Conservation (phyloP, 2,329 filamentous ascomycete genomes). For the Aspergillus ustus region DNA sequence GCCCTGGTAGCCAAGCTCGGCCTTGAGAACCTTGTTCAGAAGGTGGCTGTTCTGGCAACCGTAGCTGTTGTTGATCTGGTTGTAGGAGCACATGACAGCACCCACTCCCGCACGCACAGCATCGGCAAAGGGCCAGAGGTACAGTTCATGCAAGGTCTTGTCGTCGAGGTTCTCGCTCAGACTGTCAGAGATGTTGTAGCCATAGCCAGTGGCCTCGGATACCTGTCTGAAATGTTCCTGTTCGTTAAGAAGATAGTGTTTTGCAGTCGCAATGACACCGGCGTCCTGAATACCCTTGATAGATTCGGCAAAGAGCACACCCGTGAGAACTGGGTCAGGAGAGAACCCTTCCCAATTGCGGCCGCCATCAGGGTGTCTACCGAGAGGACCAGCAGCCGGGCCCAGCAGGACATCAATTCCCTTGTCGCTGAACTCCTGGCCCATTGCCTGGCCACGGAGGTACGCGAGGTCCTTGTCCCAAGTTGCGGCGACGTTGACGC, state of each 20-base stretch:
- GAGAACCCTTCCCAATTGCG: constrained; percentile 71
- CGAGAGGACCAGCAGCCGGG: constrained; percentile 75
- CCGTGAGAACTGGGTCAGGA: constrained; percentile 76
- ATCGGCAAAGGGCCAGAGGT: constrained; percentile 72
- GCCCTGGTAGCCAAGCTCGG: constrained; percentile 76
- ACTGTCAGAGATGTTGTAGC: constrained; percentile 66
- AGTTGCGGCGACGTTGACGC: constrained; percentile 79
- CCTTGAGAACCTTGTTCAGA: constrained; percentile 68
- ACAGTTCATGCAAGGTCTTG: constrained; percentile 66
- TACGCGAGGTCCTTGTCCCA: constrained; percentile 76
- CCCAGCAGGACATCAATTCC: constrained; percentile 76
- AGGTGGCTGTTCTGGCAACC: constrained; percentile 67
- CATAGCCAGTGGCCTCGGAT: constrained; percentile 61
- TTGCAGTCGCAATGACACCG: constrained; percentile 81
- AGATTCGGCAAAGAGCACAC: constrained; percentile 71
- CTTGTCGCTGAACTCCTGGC: constrained; percentile 73
- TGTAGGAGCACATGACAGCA: constrained; percentile 74
- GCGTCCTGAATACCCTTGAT: constrained; percentile 80
- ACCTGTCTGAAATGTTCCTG: constrained; percentile 74
- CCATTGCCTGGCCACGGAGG: constrained; percentile 73
- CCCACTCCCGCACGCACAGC: constrained; percentile 69
- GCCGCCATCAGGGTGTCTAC: constrained; percentile 69
- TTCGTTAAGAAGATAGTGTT: constrained; percentile 76
- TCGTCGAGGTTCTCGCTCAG: constrained; percentile 67
- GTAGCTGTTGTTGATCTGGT: constrained; percentile 72